These are phyloP conservation scores for Purshia tridentata DNA, from an alignment of 306 rosid species.

Conservation along the genomic window DNA sequence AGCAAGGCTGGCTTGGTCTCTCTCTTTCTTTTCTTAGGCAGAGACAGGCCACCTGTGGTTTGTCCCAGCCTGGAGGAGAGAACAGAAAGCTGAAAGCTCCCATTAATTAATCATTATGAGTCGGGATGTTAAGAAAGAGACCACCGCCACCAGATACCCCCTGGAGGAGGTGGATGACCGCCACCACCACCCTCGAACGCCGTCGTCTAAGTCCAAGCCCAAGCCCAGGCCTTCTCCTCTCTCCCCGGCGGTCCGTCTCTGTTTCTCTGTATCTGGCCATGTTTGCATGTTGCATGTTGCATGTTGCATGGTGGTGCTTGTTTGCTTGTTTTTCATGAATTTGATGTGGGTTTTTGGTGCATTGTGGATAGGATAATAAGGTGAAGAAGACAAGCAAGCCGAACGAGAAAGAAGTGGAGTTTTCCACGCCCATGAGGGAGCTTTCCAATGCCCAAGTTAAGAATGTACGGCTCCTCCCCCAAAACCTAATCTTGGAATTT, in stretches of 20 bases:
- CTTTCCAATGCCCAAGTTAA: conserved; percentile 32
- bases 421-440: conserved; percentile 34
- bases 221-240: conserved; percentile 21
- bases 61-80: neutral
- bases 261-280: neutral
- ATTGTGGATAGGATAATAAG: conserved; percentile 45
- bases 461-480: conserved; percentile 41
- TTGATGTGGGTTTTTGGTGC: conserved; percentile 26
- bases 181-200: conserved; percentile 21
- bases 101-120: conserved; percentile 14
- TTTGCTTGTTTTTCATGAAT: neutral
- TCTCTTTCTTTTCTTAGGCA: conserved; percentile 1
- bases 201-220: conserved; percentile 12
- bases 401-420: conserved; percentile 39
- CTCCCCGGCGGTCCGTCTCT: conserved; percentile 11
- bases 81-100: too few relatives aligned
- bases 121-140: conserved; percentile 15
- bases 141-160: neutral
- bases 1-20: conserved; percentile 1
- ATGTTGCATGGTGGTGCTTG: neutral
- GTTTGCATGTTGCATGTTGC: neutral
- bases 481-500: neutral
- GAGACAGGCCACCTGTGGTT: neutral
- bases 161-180: neutral
- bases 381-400: conserved; percentile 35